phyloP scores from a whole-genome alignment of 2,329 filamentous ascomycete species.

The Trichoderma sp. region DNA sequence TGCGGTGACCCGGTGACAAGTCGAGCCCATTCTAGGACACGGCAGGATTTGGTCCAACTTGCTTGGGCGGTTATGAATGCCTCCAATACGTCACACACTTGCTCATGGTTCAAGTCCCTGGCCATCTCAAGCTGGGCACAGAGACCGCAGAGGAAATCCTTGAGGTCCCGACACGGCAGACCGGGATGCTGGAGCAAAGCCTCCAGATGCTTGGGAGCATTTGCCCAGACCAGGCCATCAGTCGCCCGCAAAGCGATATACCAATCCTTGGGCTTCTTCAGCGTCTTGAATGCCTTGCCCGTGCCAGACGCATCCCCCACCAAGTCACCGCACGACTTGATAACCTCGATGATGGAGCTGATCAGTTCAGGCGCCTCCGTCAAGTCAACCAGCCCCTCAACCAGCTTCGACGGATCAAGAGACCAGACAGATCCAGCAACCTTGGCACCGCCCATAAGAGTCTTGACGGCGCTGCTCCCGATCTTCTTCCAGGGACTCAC shows the following conservation, averaged over 20 bases:
- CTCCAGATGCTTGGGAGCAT: background rate
- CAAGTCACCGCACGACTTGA: conserved; percentile 1
- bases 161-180: background rate
- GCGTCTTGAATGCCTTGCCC: background rate
- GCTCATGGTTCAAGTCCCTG: background rate
- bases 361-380: background rate
- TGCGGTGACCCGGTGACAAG: background rate
- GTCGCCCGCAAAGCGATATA: conserved; percentile 1
- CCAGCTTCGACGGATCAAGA: background rate
- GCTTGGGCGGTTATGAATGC: background rate
- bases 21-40: conserved; percentile 2
- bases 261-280: conserved; percentile 2
- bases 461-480: background rate
- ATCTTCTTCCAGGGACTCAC: background rate
- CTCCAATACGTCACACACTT: background rate
- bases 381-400: background rate
- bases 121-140: background rate
- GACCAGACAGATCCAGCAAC: background rate
- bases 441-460: background rate
- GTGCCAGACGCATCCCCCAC: background rate
- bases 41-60: conserved; percentile 1
- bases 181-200: background rate
- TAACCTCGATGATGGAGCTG: background rate
- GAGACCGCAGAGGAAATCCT: background rate
- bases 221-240: background rate